Evolutionary conservation across 2,329 filamentous ascomycete genomes (phyloP).

Genomic region (Apiospora saccharicola): DNA sequence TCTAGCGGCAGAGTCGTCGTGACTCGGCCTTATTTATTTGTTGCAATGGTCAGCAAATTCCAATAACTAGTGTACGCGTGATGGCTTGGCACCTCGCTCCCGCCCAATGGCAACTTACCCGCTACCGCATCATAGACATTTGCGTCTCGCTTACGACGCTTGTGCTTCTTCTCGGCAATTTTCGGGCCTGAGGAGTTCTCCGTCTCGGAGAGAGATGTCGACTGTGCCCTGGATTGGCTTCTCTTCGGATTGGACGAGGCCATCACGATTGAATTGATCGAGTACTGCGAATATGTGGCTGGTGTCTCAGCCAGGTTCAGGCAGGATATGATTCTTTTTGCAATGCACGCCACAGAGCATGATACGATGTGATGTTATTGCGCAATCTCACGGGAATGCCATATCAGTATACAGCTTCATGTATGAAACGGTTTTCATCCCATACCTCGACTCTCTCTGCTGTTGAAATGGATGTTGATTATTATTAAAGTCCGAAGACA

Average conservation of each 20-base stretch:
- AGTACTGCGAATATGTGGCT: constrained; percentile 1
- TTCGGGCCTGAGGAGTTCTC: constrained; percentile 34
- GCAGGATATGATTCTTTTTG: constrained; percentile 9
- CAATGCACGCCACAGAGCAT: background rate
- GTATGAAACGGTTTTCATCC: background rate
- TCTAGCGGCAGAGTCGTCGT: constrained; percentile 41
- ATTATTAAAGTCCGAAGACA: background rate
- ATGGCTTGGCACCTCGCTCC: background rate
- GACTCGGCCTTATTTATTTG: constrained; percentile 42
- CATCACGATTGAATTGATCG: constrained; percentile 16
- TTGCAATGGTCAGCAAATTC: constrained; percentile 3
- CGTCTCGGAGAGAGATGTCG: constrained; percentile 29
- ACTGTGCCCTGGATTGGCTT: constrained; percentile 16
- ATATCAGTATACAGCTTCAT: background rate
- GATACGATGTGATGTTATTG: background rate
- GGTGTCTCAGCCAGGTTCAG: background rate
- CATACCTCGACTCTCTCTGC: background rate
- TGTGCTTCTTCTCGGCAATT: constrained; percentile 32
- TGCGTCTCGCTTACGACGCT: constrained; percentile 44
- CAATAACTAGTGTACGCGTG: background rate
- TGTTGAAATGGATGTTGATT: background rate
- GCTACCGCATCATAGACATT: constrained; percentile 79
- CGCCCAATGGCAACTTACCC: constrained; percentile 53
- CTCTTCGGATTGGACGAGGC: constrained; percentile 5
- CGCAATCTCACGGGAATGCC: background rate